Evolutionary conservation across 2,329 filamentous ascomycete species (phyloP).

Genomic region (Colletotrichum salicis): DNA sequence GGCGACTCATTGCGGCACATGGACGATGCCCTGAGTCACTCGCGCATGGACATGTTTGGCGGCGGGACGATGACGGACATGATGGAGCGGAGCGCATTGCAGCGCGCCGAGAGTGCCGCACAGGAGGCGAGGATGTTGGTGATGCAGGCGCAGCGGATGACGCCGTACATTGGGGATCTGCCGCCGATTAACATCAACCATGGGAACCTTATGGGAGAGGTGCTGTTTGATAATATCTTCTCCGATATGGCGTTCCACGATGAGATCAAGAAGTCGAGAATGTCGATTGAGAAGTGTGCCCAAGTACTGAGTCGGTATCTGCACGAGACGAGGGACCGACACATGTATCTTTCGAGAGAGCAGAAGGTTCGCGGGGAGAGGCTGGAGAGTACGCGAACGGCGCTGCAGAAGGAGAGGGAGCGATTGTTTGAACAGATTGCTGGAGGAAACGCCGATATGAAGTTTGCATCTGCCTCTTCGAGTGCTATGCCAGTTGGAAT

Average conservation of each 20-base stretch:
- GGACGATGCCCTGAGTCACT: conserved; percentile 53
- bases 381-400: conserved; percentile 47
- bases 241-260: conserved; percentile 63
- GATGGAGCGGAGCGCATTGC: conserved; percentile 64
- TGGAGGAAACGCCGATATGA: neutral
- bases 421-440: conserved; percentile 50
- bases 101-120: conserved; percentile 56
- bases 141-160: conserved; percentile 52
- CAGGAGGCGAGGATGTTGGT: conserved; percentile 52
- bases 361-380: conserved; percentile 43
- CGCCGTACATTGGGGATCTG: conserved; percentile 51
- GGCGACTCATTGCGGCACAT: conserved; percentile 49
- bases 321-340: conserved; percentile 44
- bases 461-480: neutral
- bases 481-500: neutral
- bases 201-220: conserved; percentile 58
- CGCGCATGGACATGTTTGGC: conserved; percentile 60
- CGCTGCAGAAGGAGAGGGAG: conserved; percentile 57
- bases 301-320: conserved; percentile 47
- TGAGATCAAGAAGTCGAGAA: conserved; percentile 57
- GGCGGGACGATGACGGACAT: conserved; percentile 60
- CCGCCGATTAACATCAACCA: conserved; percentile 55
- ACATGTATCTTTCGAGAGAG: conserved; percentile 44
- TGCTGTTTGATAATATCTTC: conserved; percentile 67
- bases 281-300: conserved; percentile 49